A percentile compares a stretch with the other conserved stretches of the same genome.
Conservation (phyloP, 2,329 filamentous ascomycete species). For the Penicillium thymicola region DNA sequence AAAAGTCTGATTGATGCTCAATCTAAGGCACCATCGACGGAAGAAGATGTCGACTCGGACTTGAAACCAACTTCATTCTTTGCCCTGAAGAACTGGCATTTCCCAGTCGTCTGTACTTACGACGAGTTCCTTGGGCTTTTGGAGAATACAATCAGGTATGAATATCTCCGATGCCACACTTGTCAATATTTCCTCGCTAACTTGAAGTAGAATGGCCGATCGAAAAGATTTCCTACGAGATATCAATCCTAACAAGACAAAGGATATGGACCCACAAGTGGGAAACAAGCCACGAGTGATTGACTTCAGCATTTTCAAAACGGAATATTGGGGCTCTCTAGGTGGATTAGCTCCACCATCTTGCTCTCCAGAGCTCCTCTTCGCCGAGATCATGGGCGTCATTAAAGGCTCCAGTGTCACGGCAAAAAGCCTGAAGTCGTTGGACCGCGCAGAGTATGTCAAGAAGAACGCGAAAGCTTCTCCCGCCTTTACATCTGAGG, state of each 20-base stretch:
- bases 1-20: conserved; percentile 26
- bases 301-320: conserved; percentile 28
- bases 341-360: conserved; percentile 7
- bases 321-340: conserved; percentile 28
- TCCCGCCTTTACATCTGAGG: conserved; percentile 22
- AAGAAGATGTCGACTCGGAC: not conserved
- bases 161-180: not conserved
- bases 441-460: conserved; percentile 23
- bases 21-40: not conserved
- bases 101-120: conserved; percentile 32
- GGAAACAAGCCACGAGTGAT: conserved; percentile 7
- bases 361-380: conserved; percentile 23
- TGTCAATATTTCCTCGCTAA: not conserved
- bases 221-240: conserved; percentile 13
- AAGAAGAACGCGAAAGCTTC: conserved; percentile 16
- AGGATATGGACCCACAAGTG: not conserved
- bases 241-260: not conserved
- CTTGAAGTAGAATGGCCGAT: conserved; percentile 7
- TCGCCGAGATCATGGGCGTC: conserved; percentile 33
- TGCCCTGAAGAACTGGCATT: conserved; percentile 20
- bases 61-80: conserved; percentile 15
- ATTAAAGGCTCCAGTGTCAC: conserved; percentile 27
- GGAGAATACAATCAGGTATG: conserved; percentile 17
- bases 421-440: conserved; percentile 14
- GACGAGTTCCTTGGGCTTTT: conserved; percentile 25